Conservation (phyloP, 2,329 filamentous ascomycete genomes). For the Nannizziopsis barbatae region DNA sequence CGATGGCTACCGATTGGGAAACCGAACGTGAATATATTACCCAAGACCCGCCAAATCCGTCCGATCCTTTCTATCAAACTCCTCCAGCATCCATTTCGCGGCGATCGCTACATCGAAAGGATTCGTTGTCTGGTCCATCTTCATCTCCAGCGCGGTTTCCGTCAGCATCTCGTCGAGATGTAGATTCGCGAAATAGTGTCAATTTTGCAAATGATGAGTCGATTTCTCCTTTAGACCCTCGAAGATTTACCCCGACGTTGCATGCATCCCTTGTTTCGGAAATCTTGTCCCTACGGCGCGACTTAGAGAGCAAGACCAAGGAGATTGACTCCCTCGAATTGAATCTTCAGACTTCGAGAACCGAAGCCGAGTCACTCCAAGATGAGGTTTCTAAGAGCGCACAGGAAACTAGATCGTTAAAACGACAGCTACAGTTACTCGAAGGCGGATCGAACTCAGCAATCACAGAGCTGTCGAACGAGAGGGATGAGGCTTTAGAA, state of each 20-base stretch:
- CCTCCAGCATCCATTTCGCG: slow-evolving; percentile 47
- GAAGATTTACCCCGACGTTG: slow-evolving; percentile 86
- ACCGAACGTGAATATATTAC: slow-evolving; percentile 44
- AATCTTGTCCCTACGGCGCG: slow-evolving; percentile 73
- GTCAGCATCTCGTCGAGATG: slow-evolving; percentile 32
- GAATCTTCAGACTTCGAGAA: slow-evolving; percentile 56
- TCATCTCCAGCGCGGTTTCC: slow-evolving; percentile 50
- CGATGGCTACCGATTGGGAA: slow-evolving; percentile 34
- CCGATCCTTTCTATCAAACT: slow-evolving; percentile 60
- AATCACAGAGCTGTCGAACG: slow-evolving; percentile 67
- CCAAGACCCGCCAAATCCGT: slow-evolving; percentile 56
- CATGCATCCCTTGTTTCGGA: slow-evolving; percentile 92
- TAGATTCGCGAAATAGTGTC: slow-evolving; percentile 28
- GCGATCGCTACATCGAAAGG: slow-evolving; percentile 52
- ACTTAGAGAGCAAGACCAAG: slow-evolving; percentile 79
- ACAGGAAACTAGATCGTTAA: slow-evolving; percentile 69
- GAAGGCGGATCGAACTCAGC: slow-evolving; percentile 83
- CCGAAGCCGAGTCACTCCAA: slow-evolving; percentile 63
- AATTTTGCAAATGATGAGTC: slow-evolving; percentile 46
- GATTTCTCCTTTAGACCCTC: slow-evolving; percentile 69
- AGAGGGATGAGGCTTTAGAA: slow-evolving; percentile 75
- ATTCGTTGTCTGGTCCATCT: slow-evolving; percentile 53
- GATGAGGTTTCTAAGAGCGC: slow-evolving; percentile 50
- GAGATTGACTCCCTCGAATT: slow-evolving; percentile 77
- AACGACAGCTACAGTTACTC: slow-evolving; percentile 72